phyloP scores from a whole-genome alignment of 2,329 filamentous ascomycete genomes.

The Byssothecium circinans region DNA sequence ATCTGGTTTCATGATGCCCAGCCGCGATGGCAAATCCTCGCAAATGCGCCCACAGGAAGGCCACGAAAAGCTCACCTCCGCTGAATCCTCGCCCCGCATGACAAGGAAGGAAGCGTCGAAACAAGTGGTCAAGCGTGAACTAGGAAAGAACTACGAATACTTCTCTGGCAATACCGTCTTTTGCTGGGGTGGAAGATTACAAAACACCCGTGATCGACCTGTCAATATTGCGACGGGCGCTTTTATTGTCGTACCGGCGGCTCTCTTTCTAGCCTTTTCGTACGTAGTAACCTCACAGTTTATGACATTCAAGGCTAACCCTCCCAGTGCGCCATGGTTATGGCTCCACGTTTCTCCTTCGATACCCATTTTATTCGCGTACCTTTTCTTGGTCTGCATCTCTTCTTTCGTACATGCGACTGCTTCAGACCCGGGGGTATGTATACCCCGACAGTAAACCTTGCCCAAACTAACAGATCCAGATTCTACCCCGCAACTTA shows the following conservation, averaged over 20 bases:
- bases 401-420: constrained; percentile 96
- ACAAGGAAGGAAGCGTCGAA: constrained; percentile 47
- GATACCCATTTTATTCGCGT: constrained; percentile 85
- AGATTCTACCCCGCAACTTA: constrained; percentile 91
- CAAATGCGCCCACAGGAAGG: constrained; percentile 56
- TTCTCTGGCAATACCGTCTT: constrained; percentile 94
- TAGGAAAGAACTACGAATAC: constrained; percentile 83
- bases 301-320: constrained; percentile 17
- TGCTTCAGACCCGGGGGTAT: constrained; percentile 86
- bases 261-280: constrained; percentile 84
- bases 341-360: constrained; percentile 87
- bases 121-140: constrained; percentile 44
- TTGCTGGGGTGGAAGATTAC: constrained; percentile 79
- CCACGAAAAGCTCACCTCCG: constrained; percentile 82
- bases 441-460: constrained; percentile 39
- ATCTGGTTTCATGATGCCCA: constrained; percentile 70
- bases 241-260: constrained; percentile 74
- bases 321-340: constrained; percentile 69
- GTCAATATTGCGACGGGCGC: constrained; percentile 86
- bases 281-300: constrained; percentile 36
- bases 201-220: constrained; percentile 84
- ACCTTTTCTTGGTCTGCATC: constrained; percentile 85
- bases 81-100: constrained; percentile 72
- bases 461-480: constrained; percentile 18
- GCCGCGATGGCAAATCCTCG: constrained; percentile 55